Percentiles rank a stretch among this genome's conserved stretches.
phyloP scores from a whole-genome alignment of 345 rosid genomes.

The Bruguiera parviflora region DNA sequence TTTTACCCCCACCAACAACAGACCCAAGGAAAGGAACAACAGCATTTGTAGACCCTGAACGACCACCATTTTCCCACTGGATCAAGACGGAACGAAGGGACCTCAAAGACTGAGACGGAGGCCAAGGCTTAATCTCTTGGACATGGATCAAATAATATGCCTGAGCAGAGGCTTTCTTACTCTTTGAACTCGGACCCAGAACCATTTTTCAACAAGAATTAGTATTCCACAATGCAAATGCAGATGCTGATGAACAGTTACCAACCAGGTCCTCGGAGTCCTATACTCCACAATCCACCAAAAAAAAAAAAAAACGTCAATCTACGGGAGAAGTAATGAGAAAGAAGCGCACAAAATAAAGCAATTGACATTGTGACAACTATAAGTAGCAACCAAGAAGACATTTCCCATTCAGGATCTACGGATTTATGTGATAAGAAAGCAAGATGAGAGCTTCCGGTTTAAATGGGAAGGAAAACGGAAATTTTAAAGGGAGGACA shows the following conservation, averaged over 20 bases:
- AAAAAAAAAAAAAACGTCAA: not conserved
- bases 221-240: constrained; percentile 7
- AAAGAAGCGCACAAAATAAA: not conserved
- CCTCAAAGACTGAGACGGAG: constrained; percentile 86
- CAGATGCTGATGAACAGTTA: constrained; percentile 1
- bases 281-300: constrained; percentile 7
- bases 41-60: constrained; percentile 61
- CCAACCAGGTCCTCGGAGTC: constrained; percentile 10
- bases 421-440: no score
- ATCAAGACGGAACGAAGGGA: constrained; percentile 78
- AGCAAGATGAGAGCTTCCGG: no score
- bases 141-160: constrained; percentile 62
- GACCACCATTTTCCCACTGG: constrained; percentile 89
- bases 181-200: constrained; percentile 59
- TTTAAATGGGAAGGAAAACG: not conserved
- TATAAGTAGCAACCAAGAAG: not conserved
- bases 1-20: constrained; percentile 71
- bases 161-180: constrained; percentile 47
- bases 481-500: not conserved
- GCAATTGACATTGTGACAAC: not conserved
- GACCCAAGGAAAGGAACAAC: constrained; percentile 75
- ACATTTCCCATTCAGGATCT: not conserved
- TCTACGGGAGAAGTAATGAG: not conserved
- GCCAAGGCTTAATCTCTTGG: constrained; percentile 94
- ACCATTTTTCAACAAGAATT: constrained; percentile 48